Base-by-base conservation (phyloP, 371 early-diverging fungal genomes). In the Choanephora cucurbitarum region DNA sequence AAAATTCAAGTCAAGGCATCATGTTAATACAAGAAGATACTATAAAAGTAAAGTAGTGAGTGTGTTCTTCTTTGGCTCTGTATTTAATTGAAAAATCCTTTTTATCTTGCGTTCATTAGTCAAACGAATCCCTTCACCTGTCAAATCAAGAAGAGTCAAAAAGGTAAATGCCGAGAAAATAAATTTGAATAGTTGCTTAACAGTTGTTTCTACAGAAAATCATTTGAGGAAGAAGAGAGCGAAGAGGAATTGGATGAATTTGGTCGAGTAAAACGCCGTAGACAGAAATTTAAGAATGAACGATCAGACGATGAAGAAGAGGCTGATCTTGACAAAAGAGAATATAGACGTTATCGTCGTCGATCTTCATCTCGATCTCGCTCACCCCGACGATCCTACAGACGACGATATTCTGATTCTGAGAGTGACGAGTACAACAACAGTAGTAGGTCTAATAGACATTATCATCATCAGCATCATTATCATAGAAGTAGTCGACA, bases 221-320 rank as follows among this genome's bases (percentile, higher is more conserved):
- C 28, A 28, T 28, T 28, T 3, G 28, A 28, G 7, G 37, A 37
- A 32, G 66, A 66, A 37, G 63, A 60, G 2, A 69, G 69, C 11
- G 67, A 75, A n/a, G 73, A 73, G 34, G 77, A 77, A 50, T 44
- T 77, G 19, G 77, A 77, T 42, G 77, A 77, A 31, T 77, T 77
- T 61, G 78, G 78, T 3, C 55, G 75, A 68, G 74, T 77, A 1
- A 77, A 69, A 45, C 70, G 70, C 13, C 75, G 75, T 21, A 67
- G 74, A 56, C 66, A 70, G 33, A 72, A 70, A 49, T 72, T 72
- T 34, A 53, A 57, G 39, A 50, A 44, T 19, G 77, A 73, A 57
- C 52, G 69, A 19, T 52, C 50, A 4, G 62, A 64, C 33, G 70
- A 69, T 45, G 93, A 93, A 53, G 79, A 85, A 39, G 92, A 93